Percentiles rank a stretch among this genome's conserved stretches.
Conservation (phyloP, 192 early-diverging fungal species). For the Entomortierella parvispora region DNA sequence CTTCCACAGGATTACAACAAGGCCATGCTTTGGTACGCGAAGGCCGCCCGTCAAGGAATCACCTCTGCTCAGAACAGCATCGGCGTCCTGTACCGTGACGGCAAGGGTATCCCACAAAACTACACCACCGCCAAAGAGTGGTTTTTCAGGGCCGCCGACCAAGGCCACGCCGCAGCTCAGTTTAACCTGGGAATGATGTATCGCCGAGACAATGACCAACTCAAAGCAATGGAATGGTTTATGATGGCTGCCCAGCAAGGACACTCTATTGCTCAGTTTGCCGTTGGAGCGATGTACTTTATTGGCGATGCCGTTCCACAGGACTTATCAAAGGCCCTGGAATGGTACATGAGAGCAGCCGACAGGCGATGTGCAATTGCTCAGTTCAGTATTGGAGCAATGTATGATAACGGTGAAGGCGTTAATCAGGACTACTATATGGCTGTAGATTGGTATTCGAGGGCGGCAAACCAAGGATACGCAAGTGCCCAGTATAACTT, state of each 20-base stretch:
- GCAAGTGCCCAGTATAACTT: background rate
- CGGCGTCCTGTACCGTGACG: background rate
- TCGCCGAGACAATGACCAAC: background rate
- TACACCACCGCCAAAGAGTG: background rate
- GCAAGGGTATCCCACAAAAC: background rate
- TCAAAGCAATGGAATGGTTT: background rate
- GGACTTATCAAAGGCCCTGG: background rate
- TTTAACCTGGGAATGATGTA: background rate
- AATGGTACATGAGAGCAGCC: conserved; percentile 3
- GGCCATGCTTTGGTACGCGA: background rate
- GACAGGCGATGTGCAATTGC: too few relatives aligned
- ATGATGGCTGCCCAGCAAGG: background rate
- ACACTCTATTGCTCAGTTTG: background rate
- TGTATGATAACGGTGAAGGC: too few relatives aligned
- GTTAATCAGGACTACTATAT: too few relatives aligned
- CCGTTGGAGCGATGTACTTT: background rate
- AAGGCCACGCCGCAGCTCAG: too few relatives aligned
- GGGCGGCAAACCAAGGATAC: too few relatives aligned
- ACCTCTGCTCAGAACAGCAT: background rate
- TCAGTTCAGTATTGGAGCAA: too few relatives aligned
- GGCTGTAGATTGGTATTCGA: too few relatives aligned
- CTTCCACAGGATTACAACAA: background rate
- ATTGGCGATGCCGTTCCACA: background rate
- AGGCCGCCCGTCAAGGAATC: background rate
- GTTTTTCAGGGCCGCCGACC: too few relatives aligned